Evolutionary conservation across 805 yeast species (phyloP), one percentile per base, ranked within the genome.

Genomic region (Pichia gijzeniarum): DNA sequence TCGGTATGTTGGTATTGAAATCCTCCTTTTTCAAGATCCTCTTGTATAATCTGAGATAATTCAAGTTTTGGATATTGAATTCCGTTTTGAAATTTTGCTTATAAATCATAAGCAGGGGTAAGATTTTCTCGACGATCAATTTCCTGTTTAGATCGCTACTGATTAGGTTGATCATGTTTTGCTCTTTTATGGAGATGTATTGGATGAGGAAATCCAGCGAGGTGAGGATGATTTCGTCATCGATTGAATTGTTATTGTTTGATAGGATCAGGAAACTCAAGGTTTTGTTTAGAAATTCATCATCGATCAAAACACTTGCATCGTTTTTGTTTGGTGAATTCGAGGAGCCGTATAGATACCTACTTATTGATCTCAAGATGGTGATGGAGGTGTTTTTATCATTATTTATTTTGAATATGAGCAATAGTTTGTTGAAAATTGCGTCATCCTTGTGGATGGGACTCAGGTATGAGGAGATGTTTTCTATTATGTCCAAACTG

Each of bases 131-230:
- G 43, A 86, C 62, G 7, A 79, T 70, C 19, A 76, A 71, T 44
- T 73, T 68, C 58, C 82, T 72, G 9, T 69, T 63, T 19, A 69
- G 57, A n/a, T 73, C 64, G 27, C 72, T 65, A 4, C 77, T 59
- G 30, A 85, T 66, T 42, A 71, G 72, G 3, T 74, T 67, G 14
- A 82, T 71, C 62, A 87, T 76, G 31, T 70, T 65, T 7, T 91
- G 83, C 32, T 80, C 70, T 21, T 48, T 50, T 20, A 48, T 51
- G 13, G 53, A 48, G 51, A 83, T 70, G 57, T 78, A 90, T 63
- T 87, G 95, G 57, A 86, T 86, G 28, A 93, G 61, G 60, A 93
- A 84, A 60, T 85, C 95, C 51, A 93, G 70, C 0, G 85, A 77
- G 0, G 95, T 82, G 25, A 81, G 68, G 17, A 79, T 66, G 44